Conservation (phyloP, 2,329 filamentous ascomycete genomes). For the Rutstroemia sydowiana region DNA sequence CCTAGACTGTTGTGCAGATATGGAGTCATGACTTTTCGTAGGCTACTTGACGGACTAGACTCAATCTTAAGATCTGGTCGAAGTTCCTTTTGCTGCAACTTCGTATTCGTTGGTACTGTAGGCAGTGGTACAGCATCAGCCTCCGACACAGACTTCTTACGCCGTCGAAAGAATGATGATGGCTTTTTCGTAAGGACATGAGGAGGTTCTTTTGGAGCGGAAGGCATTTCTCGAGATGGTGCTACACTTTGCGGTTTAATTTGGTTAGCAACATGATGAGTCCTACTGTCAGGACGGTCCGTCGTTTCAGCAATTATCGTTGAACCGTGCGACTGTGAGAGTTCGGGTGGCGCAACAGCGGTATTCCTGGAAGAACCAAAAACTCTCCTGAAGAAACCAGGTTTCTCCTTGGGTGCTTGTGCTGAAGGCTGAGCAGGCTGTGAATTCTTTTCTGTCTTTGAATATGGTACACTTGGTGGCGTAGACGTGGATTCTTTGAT, state of each 20-base stretch:
- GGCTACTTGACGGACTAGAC: slow-evolving; percentile 65
- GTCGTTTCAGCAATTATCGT: slow-evolving; percentile 33
- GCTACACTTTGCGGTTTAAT: slow-evolving; percentile 34
- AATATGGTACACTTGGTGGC: slow-evolving; percentile 43
- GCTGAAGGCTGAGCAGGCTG: slow-evolving; percentile 28
- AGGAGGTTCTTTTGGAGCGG: slow-evolving; percentile 24
- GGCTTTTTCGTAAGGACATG: slow-evolving; percentile 72
- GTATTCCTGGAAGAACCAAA: slow-evolving; percentile 63
- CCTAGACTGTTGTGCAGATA: slow-evolving; percentile 49
- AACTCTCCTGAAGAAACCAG: slow-evolving; percentile 87
- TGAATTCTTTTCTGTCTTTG: slow-evolving; percentile 38
- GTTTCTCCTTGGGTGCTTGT: slow-evolving; percentile 56
- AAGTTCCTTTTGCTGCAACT: neutral
- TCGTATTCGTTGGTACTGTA: slow-evolving; percentile 32
- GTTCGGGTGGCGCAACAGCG: slow-evolving; percentile 29
- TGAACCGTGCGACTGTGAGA: slow-evolving; percentile 28
- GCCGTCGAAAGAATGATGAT: slow-evolving; percentile 86
- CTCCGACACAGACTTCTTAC: slow-evolving; percentile 84
- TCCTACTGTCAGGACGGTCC: slow-evolving; percentile 35
- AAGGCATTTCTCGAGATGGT: slow-evolving; percentile 24
- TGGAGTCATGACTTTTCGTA: slow-evolving; percentile 81
- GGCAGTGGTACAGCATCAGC: slow-evolving; percentile 49
- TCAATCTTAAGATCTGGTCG: slow-evolving; percentile 18
- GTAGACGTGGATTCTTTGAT: slow-evolving; percentile 44
- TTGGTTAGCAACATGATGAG: slow-evolving; percentile 39